These are phyloP conservation scores for Ophioceras dolichostomum DNA, from an alignment of 2,329 filamentous ascomycete species.

Conservation along the genomic window DNA sequence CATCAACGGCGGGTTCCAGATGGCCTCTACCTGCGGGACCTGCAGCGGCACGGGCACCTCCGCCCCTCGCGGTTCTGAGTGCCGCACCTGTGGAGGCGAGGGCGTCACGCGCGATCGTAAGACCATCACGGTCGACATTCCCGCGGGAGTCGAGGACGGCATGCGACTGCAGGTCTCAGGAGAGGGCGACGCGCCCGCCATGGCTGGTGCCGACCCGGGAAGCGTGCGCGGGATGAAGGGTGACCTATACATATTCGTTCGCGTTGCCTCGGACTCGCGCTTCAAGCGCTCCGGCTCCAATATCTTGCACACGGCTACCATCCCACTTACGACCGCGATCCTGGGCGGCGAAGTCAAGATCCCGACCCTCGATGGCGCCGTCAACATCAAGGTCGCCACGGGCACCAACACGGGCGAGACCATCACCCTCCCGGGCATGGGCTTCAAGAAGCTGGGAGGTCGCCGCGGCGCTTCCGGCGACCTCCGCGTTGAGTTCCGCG, in stretches of 20 bases:
- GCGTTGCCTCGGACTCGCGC: slow-evolving; percentile 78
- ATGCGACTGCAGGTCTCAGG: slow-evolving; percentile 80
- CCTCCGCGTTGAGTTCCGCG: slow-evolving; percentile 85
- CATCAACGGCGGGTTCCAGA: slow-evolving; percentile 89
- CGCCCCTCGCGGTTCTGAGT: slow-evolving; percentile 71
- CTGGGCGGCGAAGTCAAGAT: slow-evolving; percentile 83
- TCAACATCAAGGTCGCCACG: slow-evolving; percentile 81
- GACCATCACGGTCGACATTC: slow-evolving; percentile 82
- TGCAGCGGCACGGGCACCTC: slow-evolving; percentile 70
- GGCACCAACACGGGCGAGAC: slow-evolving; percentile 89
- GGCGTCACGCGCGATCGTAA: slow-evolving; percentile 76
- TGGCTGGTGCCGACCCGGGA: slow-evolving; percentile 54
- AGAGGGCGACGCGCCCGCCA: slow-evolving; percentile 77
- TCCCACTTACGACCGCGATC: slow-evolving; percentile 85
- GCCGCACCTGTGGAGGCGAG: slow-evolving; percentile 65
- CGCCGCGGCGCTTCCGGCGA: slow-evolving; percentile 64
- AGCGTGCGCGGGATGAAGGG: slow-evolving; percentile 58
- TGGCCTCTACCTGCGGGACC: slow-evolving; percentile 75
- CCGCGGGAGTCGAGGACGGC: slow-evolving; percentile 89
- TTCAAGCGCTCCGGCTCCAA: slow-evolving; percentile 83
- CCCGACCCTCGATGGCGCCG: slow-evolving; percentile 80
- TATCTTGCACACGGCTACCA: slow-evolving; percentile 80
- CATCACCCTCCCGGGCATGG: slow-evolving; percentile 79
- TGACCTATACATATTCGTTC: slow-evolving; percentile 84
- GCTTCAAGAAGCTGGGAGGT: slow-evolving; percentile 75